A percentile compares a stretch with the other conserved stretches of the same genome.
phyloP scores from a whole-genome alignment of 345 rosid genomes.

The Populus davidiana region DNA sequence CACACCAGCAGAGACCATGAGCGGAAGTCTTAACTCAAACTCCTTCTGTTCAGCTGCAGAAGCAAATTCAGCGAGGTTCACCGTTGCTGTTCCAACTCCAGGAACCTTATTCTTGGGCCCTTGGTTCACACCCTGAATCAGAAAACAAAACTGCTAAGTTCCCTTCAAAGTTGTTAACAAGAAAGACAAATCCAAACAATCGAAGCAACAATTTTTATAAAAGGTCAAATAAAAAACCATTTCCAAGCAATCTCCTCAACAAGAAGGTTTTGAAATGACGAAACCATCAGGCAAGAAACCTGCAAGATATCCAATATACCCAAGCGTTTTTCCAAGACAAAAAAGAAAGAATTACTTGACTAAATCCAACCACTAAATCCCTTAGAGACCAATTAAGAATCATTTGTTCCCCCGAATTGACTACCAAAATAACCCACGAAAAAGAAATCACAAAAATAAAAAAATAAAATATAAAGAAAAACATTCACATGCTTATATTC shows the following conservation, averaged over 20 bases:
- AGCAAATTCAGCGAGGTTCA: slow-evolving; percentile 65
- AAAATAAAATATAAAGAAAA: background rate
- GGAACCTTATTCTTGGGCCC: slow-evolving; percentile 55
- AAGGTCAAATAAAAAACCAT: background rate
- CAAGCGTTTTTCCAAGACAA: background rate
- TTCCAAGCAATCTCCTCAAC: background rate
- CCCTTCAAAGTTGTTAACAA: background rate
- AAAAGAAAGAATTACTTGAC: background rate
- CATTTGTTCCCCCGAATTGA: background rate
- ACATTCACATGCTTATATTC: background rate
- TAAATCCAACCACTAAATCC: background rate
- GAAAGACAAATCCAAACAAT: background rate
- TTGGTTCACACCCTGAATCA: slow-evolving; percentile 58
- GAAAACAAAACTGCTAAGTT: background rate
- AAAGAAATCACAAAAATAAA: background rate
- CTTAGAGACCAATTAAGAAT: slow-evolving; percentile 1
- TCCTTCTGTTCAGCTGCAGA: slow-evolving; percentile 55
- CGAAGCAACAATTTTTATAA: background rate
- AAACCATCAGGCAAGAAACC: background rate
- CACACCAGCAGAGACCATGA: slow-evolving; percentile 32
- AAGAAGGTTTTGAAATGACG: background rate
- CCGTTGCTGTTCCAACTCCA: slow-evolving; percentile 49
- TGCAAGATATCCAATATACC: background rate
- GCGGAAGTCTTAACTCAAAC: slow-evolving; percentile 58
- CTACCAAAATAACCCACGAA: background rate